A percentile compares a stretch with the other conserved stretches of the same genome.
These are phyloP conservation scores for Torulaspora indica DNA, from an alignment of 805 yeast species.

Conservation along the genomic window DNA sequence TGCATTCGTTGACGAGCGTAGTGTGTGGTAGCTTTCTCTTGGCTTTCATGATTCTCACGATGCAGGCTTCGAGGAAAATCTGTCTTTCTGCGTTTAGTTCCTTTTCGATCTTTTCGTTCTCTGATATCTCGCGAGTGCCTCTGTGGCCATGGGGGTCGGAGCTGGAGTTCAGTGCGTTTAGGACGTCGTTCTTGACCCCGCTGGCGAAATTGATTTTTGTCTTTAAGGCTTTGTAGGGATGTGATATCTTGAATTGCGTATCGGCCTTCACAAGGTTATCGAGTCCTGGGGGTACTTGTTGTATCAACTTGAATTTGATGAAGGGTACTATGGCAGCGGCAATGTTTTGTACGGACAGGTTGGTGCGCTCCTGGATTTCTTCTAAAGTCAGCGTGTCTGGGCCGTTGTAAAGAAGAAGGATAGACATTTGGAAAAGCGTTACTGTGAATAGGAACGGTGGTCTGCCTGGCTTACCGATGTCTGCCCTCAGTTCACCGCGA, in stretches of 20 bases:
- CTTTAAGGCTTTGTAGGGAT: constrained; percentile 80
- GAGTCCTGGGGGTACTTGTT: constrained; percentile 58
- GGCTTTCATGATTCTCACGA: constrained; percentile 95
- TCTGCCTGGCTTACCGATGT: constrained; percentile 72
- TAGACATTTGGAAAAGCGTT: constrained; percentile 81
- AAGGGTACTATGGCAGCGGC: constrained; percentile 77
- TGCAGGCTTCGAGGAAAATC: constrained; percentile 83
- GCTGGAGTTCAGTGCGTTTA: constrained; percentile 19
- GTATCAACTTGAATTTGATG: constrained; percentile 68
- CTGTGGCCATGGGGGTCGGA: constrained; percentile 22
- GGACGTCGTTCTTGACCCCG: constrained; percentile 43
- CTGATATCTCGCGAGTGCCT: constrained; percentile 46
- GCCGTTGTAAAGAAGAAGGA: constrained; percentile 77
- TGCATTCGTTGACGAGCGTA: constrained; percentile 78
- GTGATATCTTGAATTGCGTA: constrained; percentile 64
- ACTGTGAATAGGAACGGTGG: constrained; percentile 79
- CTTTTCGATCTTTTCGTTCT: constrained; percentile 59
- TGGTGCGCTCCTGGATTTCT: constrained; percentile 63
- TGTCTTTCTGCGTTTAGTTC: constrained; percentile 85
- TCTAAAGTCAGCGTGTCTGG: constrained; percentile 43
- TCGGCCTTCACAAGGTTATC: constrained; percentile 48
- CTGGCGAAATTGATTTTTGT: constrained; percentile 74
- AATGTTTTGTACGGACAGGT: constrained; percentile 57
- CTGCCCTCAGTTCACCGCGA: constrained; percentile 86
- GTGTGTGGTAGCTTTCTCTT: constrained; percentile 75